Conservation (phyloP, 495 filamentous ascomycete genomes). For the Cudoniella acicularis region DNA sequence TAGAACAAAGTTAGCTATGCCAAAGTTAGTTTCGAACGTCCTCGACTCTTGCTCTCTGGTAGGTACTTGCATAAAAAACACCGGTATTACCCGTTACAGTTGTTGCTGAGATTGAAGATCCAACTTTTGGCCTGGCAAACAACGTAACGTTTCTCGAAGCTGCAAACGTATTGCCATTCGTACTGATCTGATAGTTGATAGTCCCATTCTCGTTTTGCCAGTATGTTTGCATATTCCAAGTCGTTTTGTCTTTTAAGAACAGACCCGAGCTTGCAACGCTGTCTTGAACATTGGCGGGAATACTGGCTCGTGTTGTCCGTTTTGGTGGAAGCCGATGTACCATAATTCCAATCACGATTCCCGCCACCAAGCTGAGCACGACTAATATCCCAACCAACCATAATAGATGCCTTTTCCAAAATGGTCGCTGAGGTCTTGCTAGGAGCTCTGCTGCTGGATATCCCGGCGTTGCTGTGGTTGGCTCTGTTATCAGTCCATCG, state of each 20-base stretch:
- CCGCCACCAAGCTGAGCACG: not conserved
- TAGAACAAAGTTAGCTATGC: constrained; percentile 14
- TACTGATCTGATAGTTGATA: constrained; percentile 8
- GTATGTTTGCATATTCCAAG: constrained; percentile 16
- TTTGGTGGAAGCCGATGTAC: not conserved
- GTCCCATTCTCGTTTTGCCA: constrained; percentile 10
- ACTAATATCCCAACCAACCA: not conserved
- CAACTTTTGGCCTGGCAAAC: constrained; percentile 5
- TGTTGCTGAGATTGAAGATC: constrained; percentile 9
- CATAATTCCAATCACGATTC: not conserved
- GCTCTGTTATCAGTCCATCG: not conserved
- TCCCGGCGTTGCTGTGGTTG: not conserved
- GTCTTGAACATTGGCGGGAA: constrained; percentile 2
- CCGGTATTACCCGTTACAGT: constrained; percentile 5
- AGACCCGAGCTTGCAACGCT: constrained; percentile 17
- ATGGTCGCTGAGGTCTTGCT: not conserved
- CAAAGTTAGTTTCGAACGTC: not conserved
- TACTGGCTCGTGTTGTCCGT: not conserved
- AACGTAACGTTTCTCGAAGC: constrained; percentile 1
- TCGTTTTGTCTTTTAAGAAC: constrained; percentile 7
- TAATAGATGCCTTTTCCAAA: constrained; percentile 7
- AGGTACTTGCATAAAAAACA: constrained; percentile 2
- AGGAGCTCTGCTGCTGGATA: not conserved
- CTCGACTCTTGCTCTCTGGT: not conserved
- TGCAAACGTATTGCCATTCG: constrained; percentile 5